phyloP scores from a whole-genome alignment of 192 early-diverging fungal species.

The Piromyces finnis region DNA sequence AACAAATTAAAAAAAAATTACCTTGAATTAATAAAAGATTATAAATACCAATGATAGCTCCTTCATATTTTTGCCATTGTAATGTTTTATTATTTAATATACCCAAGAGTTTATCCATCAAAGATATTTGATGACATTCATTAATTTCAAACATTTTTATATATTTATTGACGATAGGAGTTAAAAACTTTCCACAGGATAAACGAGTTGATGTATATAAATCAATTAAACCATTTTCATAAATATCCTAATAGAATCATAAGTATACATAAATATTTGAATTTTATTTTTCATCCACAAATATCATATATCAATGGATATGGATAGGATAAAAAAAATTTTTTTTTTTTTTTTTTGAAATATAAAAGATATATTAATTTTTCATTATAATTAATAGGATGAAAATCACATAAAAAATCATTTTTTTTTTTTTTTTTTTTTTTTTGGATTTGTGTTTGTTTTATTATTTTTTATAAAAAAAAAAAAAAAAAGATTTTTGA shows the following conservation, averaged over 20 bases:
- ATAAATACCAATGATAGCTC: not conserved
- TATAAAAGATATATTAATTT: no score
- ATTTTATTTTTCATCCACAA: no score
- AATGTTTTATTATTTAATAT: not conserved
- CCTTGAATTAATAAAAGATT: not conserved
- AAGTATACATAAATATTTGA: no score
- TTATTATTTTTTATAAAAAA: no score
- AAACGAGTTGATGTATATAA: not conserved
- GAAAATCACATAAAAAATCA: no score
- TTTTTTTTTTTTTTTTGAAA: no score
- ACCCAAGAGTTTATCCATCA: not conserved
- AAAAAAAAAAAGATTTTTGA: no score
- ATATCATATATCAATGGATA: no score
- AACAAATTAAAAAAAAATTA: not conserved
- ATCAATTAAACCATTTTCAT: not conserved
- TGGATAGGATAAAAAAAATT: no score
- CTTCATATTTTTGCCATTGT: not conserved
- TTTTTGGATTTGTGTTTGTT: no score
- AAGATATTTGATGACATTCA: not conserved
- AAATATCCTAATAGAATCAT: not conserved
- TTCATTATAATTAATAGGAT: no score
- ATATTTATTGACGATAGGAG: not conserved
- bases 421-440: no score
- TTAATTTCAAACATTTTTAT: not conserved
- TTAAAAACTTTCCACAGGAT: not conserved